Conservation (phyloP, 1,284 basidiomycete species). For the Omphalotus olearius region DNA sequence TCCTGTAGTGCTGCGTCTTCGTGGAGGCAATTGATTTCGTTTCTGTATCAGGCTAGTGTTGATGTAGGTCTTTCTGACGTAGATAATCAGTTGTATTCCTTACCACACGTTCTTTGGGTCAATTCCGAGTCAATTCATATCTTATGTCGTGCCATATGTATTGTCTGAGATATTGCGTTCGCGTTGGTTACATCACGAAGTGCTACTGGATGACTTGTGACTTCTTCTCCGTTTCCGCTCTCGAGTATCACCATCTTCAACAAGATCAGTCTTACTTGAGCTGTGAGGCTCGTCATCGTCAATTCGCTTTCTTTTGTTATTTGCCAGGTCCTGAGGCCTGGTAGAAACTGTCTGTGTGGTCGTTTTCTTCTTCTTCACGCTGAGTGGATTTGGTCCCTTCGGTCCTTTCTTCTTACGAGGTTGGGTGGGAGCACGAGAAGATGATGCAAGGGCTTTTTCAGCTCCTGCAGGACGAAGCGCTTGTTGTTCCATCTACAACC, state of each 20-base stretch:
- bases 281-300: neutral
- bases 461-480: slow-evolving; percentile 39
- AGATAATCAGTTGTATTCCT: slow-evolving; percentile 21
- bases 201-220: neutral
- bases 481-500: slow-evolving; percentile 50
- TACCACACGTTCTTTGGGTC: slow-evolving; percentile 29
- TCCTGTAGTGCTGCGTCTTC: slow-evolving; percentile 63
- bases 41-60: slow-evolving; percentile 22
- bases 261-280: neutral
- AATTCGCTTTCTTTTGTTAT: slow-evolving; percentile 9
- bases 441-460: slow-evolving; percentile 30
- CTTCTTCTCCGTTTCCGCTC: slow-evolving; percentile 16
- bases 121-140: no score
- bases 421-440: slow-evolving; percentile 31
- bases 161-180: no score
- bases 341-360: slow-evolving; percentile 10
- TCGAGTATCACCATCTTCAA: neutral
- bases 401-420: slow-evolving; percentile 65
- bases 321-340: slow-evolving; percentile 7
- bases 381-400: slow-evolving; percentile 91
- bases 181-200: no score
- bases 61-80: neutral
- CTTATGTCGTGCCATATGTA: no score
- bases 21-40: slow-evolving; percentile 54
- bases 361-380: slow-evolving; percentile 80